Evolutionary conservation across 1,284 basidiomycete genomes (phyloP), one percentile per base, ranked within the genome.

Genomic region (Neolentinus lepideus): DNA sequence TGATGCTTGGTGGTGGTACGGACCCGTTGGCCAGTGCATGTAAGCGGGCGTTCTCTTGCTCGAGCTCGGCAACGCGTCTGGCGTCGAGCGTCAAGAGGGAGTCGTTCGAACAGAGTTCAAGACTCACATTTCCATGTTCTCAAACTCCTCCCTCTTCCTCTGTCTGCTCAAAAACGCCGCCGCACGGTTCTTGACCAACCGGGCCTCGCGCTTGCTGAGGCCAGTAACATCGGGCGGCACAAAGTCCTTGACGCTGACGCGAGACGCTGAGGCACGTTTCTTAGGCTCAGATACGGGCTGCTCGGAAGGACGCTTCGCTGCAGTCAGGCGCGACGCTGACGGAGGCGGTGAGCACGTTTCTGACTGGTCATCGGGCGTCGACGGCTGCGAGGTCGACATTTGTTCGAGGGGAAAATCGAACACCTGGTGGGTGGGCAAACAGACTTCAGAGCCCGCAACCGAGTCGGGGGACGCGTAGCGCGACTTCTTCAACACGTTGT

Each of bases 71-170:
- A 60, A 88, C 84, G 58, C 84, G 85, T 62, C 84, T 87, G 68
- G n/a, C 47, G 55, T 46, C 24, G 52, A 55, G 21, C 29, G 48
- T 48, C 48, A 52, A 56, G 38, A 16, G 16, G n/a, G 29, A 6
- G 38, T 21, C 6, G 38, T 4, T 6, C 8, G 35, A 52, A 56
- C 8, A 33, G 59, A 61, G 58, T 74, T 69, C 59, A 38, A 51
- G 55, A 76, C 79, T 74, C 77, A 92, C 88, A 86, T 72, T 77
- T 94, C 91, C 85, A 94, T 92, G 66, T 72, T 77, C 71, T 94
- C 92, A 65, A 93, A 94, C 72, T 94, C 92, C 73, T 94, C 92
- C 58, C 92, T 84, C 72, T 94, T 94, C 64, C 92, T 80, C 71
- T 94, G 92, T 66, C 92, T 79, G 69, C 85, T 89, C 63, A 94